Evolutionary conservation across 352 stramenopile species (phyloP), one percentile per base, ranked within the genome.

Genomic region (Phytopythium delawarense): DNA sequence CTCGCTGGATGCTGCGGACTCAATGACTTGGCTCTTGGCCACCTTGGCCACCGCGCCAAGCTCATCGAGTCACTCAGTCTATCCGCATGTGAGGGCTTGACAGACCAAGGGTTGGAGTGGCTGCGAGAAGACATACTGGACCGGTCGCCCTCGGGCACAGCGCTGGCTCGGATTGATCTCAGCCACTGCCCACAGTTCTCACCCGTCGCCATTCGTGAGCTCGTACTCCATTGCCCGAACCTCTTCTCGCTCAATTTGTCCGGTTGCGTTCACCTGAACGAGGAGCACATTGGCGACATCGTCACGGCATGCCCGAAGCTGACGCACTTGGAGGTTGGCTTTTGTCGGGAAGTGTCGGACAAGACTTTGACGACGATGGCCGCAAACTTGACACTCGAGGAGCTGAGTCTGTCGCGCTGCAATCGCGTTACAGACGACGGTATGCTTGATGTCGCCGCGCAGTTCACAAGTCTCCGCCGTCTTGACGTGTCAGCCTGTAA

Each of bases 261-360:
- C 0, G 91, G 91, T 0, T 96, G 87, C 28, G 74, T 87, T 9
- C 66, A 88, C 34, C 64, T 97, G 13, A 88, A 55, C 4, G 89
- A 97, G 42, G 52, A 64, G 0, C 73, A 88, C 34, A 61, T 97
- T 9, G 63, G 84, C n/a, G 70, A 88, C 12, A 87, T 97, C 59
- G 69, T 94, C 35, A 52, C 71, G 7, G 68, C 79, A 1, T 97
- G 88, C 49, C 52, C 69, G 2, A 84, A 81, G 30, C 72, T 98
- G 7, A 69, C 93, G 25, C 74, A 58, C 4, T 61, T 98, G 6
- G 73, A 87, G 35, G 23, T 98, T 1, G 81, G 65, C 0, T 92
- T 94, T 44, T 98, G 91, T 58, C 84, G 87, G 5, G 80, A 94
- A 28, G 56, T 98, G 9, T 91, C 88, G 2, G 89, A 98, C 61